Percentiles rank a stretch among this genome's conserved stretches.
These are phyloP conservation scores for Jatropha multifida DNA, from an alignment of 441 rosid genomes.

Conservation along the genomic window DNA sequence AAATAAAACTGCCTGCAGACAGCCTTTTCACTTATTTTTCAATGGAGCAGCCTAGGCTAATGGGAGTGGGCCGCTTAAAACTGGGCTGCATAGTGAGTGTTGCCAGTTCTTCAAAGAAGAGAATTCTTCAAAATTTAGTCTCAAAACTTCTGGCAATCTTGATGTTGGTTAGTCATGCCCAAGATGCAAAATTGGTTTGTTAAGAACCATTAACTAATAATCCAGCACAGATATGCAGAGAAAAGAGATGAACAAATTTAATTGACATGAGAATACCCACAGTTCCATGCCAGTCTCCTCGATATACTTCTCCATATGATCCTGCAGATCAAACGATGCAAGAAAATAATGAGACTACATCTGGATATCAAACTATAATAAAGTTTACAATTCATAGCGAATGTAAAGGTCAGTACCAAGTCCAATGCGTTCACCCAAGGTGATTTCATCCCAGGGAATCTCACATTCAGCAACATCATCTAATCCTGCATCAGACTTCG, in stretches of 20 bases:
- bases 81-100: not conserved
- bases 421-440: constrained; percentile 95
- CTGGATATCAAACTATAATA: constrained; percentile 11
- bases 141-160: constrained; percentile 3
- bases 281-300: constrained; percentile 96
- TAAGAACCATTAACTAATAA: constrained; percentile 16
- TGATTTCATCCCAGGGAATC: constrained; percentile 88
- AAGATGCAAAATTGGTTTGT: constrained; percentile 6
- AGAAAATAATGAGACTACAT: constrained; percentile 10
- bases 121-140: not conserved
- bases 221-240: constrained; percentile 4
- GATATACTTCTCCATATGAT: constrained; percentile 97
- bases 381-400: constrained; percentile 24
- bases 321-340: constrained; percentile 54
- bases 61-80: not conserved
- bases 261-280: constrained; percentile 52
- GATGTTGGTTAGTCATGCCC: not conserved
- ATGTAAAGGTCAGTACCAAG: constrained; percentile 64
- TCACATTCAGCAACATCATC: constrained; percentile 93
- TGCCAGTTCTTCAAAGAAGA: not conserved
- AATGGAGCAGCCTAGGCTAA: not conserved
- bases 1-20: not conserved
- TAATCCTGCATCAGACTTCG: constrained; percentile 59
- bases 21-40: not conserved
- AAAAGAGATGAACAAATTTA: constrained; percentile 11